These are phyloP conservation scores for Lophium mytilinum DNA, from an alignment of 495 filamentous ascomycete genomes.

Conservation along the genomic window DNA sequence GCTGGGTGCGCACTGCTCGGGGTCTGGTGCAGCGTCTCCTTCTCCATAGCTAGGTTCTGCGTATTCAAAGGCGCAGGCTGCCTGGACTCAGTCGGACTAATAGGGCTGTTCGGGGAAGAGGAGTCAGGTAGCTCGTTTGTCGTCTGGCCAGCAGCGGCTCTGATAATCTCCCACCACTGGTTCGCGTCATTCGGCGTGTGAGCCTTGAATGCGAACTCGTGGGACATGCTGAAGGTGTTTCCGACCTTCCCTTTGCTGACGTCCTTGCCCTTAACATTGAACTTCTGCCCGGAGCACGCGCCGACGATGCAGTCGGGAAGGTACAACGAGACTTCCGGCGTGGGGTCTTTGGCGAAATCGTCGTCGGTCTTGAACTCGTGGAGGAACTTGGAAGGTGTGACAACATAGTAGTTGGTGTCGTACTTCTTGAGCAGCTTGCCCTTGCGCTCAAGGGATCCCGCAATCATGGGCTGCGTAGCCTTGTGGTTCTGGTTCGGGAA, in stretches of 20 bases:
- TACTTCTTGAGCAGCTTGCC: constrained; percentile 58
- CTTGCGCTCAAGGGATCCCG: constrained; percentile 82
- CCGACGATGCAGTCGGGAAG: constrained; percentile 85
- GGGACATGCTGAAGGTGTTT: constrained; percentile 50
- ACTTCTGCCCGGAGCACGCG: constrained; percentile 66
- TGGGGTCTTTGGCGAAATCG: constrained; percentile 69
- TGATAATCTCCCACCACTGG: constrained; percentile 74
- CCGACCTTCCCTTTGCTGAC: constrained; percentile 53
- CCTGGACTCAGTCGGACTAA: constrained; percentile 29
- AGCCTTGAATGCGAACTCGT: constrained; percentile 64
- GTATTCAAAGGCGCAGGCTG: constrained; percentile 26
- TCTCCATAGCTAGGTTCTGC: constrained; percentile 32
- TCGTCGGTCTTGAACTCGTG: constrained; percentile 96
- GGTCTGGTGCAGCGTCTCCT: constrained; percentile 1
- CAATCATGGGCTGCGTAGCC: constrained; percentile 72
- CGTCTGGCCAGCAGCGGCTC: constrained; percentile 27
- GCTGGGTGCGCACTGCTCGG: constrained; percentile 8
- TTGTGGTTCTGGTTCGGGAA: constrained; percentile 86
- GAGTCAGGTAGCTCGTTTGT: constrained; percentile 25
- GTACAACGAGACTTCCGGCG: constrained; percentile 80
- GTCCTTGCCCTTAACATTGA: constrained; percentile 93
- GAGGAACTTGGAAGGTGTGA: constrained; percentile 75
- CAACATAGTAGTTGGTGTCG: constrained; percentile 75
- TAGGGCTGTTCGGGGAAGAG: constrained; percentile 25
- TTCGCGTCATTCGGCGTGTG: constrained; percentile 64